A percentile compares a stretch with the other conserved stretches of the same genome.
Evolutionary conservation across 164 flowering plant genomes (phyloP).

Genomic region (Chloranthus sessilifolius): DNA sequence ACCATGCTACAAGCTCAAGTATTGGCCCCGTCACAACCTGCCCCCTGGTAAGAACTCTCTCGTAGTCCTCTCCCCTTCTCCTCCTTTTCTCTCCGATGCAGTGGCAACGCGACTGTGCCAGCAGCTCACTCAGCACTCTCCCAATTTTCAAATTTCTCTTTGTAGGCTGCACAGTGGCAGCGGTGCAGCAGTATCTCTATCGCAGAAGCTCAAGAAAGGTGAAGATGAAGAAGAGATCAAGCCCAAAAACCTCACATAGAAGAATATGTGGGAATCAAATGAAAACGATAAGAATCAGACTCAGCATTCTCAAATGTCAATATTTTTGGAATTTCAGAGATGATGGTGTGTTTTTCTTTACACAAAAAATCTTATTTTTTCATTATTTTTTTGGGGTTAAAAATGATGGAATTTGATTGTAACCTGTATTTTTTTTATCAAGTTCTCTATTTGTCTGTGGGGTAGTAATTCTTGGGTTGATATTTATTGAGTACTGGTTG

Average conservation of each 20-base stretch:
- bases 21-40: too few species aligned
- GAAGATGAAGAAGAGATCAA: slow-evolving; percentile 12
- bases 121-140: too few species aligned
- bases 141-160: too few species aligned
- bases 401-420: slow-evolving; percentile 7
- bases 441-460: slow-evolving; percentile 11
- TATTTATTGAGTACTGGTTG: neutral
- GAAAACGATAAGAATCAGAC: slow-evolving; percentile 3
- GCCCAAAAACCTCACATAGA: slow-evolving; percentile 22
- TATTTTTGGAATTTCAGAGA: slow-evolving; percentile 40
- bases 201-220: slow-evolving; percentile 10
- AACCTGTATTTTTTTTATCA: neutral
- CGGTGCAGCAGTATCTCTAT: too few species aligned
- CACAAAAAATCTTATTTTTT: slow-evolving; percentile 27
- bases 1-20: too few species aligned
- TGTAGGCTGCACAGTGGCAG: too few species aligned
- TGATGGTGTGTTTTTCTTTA: slow-evolving; percentile 21
- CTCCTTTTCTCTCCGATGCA: too few species aligned
- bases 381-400: slow-evolving; percentile 16
- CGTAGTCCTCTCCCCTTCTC: too few species aligned
- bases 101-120: too few species aligned
- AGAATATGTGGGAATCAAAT: slow-evolving; percentile 31
- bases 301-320: slow-evolving; percentile 52
- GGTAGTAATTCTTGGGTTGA: neutral
- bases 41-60: too few species aligned